Conservation (phyloP, 2,329 filamentous ascomycete genomes). For the Calonectria crousiana region DNA sequence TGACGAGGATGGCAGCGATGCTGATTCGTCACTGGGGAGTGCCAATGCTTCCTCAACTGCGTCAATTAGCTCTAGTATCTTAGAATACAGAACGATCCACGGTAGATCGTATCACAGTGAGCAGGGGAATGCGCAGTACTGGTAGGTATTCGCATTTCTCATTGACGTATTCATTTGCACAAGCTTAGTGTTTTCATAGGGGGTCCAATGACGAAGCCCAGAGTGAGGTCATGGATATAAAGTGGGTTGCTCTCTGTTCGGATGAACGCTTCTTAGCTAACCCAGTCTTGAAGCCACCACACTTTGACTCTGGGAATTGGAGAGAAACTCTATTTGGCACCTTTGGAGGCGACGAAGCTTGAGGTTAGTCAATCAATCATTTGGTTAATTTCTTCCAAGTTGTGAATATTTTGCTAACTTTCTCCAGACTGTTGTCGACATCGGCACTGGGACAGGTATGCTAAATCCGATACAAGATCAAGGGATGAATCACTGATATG, state of each 20-base stretch:
- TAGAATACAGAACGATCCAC: neutral
- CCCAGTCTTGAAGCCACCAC: neutral
- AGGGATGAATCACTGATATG: neutral
- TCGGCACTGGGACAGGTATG: slow-evolving; percentile 11
- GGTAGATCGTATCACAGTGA: neutral
- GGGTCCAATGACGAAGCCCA: slow-evolving; percentile 5
- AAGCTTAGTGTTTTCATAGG: neutral
- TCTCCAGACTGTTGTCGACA: neutral
- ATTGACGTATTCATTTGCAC: no score
- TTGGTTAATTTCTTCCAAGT: no score
- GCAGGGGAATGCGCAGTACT: neutral
- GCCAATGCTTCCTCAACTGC: neutral
- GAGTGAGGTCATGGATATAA: neutral
- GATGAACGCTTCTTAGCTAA: neutral
- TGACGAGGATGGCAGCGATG: neutral
- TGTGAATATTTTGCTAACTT: neutral
- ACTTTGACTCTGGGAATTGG: neutral
- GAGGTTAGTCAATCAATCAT: neutral
- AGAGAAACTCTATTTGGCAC: neutral
- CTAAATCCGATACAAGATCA: accelerated
- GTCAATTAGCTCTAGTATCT: neutral
- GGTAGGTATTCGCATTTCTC: neutral
- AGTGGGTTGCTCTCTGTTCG: neutral
- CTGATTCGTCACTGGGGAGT: neutral
- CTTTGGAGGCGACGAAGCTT: neutral